phyloP scores from a whole-genome alignment of 345 rosid genomes.

The Hypericum perforatum region DNA sequence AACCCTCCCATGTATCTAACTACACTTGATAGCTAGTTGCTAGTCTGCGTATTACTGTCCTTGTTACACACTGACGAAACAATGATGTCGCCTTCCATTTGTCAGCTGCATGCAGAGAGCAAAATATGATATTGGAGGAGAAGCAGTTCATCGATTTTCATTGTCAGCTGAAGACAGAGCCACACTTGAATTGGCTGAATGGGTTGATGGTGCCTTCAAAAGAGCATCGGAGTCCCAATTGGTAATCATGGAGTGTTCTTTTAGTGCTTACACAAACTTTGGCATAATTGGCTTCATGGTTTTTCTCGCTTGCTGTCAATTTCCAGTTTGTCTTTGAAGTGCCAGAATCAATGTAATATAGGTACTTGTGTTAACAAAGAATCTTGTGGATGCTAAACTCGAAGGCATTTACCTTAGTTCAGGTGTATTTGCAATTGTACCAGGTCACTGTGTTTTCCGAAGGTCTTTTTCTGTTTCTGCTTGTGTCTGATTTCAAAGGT shows the following conservation, averaged over 20 bases:
- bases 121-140: conserved; percentile 89
- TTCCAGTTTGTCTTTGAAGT: not conserved
- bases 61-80: conserved; percentile 3
- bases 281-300: not conserved
- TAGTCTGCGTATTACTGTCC: not conserved
- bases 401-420: too few relatives aligned
- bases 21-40: too few relatives aligned
- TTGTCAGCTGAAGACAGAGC: conserved; percentile 96
- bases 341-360: too few relatives aligned
- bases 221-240: conserved; percentile 45
- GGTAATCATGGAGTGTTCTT: conserved; percentile 11
- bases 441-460: too few relatives aligned
- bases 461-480: too few relatives aligned
- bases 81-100: conserved; percentile 13
- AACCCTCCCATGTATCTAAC: too few relatives aligned
- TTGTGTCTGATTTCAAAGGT: too few relatives aligned
- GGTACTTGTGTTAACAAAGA: too few relatives aligned
- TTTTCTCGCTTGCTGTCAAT: not conserved
- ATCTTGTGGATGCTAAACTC: too few relatives aligned
- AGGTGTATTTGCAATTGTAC: too few relatives aligned
- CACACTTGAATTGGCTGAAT: conserved; percentile 89
- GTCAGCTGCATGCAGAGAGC: conserved; percentile 94
- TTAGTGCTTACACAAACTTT: not conserved
- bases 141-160: conserved; percentile 84
- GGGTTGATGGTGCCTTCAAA: conserved; percentile 78